These are phyloP conservation scores for Epichloe elymi DNA, from an alignment of 2,329 filamentous ascomycete genomes.

Conservation along the genomic window DNA sequence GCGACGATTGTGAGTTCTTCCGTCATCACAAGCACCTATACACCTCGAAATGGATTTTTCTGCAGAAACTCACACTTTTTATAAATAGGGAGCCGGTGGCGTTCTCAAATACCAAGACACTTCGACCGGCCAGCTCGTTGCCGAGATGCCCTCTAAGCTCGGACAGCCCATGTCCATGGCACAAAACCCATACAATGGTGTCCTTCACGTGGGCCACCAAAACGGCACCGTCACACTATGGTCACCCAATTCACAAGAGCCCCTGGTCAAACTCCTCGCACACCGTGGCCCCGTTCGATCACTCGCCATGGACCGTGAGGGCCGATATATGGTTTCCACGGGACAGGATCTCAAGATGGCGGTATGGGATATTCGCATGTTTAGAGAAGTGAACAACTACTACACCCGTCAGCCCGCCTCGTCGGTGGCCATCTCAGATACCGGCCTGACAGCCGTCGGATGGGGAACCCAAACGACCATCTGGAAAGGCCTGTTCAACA, in stretches of 20 bases:
- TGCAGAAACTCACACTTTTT: background rate
- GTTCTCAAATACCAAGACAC: slow-evolving; percentile 91
- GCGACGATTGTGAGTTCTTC: slow-evolving; percentile 57
- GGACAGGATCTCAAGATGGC: slow-evolving; percentile 85
- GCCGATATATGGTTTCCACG: slow-evolving; percentile 88
- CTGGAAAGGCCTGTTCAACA: slow-evolving; percentile 82
- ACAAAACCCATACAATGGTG: slow-evolving; percentile 86
- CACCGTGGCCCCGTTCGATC: slow-evolving; percentile 82
- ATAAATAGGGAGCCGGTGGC: slow-evolving; percentile 54
- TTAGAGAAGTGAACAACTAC: slow-evolving; percentile 85
- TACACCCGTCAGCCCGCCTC: slow-evolving; percentile 71
- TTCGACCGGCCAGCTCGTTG: slow-evolving; percentile 79
- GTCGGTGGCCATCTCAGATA: slow-evolving; percentile 78
- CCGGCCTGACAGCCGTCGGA: slow-evolving; percentile 73
- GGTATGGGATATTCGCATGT: slow-evolving; percentile 93
- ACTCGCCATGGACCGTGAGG: slow-evolving; percentile 74
- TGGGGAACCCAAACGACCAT: slow-evolving; percentile 83
- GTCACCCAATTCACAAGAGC: slow-evolving; percentile 81
- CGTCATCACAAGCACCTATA: background rate
- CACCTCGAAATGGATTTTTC: background rate
- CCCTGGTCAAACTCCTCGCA: slow-evolving; percentile 80
- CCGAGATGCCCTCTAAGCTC: slow-evolving; percentile 72
- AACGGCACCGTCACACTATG: slow-evolving; percentile 91
- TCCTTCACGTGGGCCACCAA: slow-evolving; percentile 85
- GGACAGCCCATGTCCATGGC: slow-evolving; percentile 72